Evolutionary conservation across 1,284 basidiomycete genomes (phyloP), one percentile per base, ranked within the genome.

Genomic region (Ustanciosporium gigantosporum): DNA sequence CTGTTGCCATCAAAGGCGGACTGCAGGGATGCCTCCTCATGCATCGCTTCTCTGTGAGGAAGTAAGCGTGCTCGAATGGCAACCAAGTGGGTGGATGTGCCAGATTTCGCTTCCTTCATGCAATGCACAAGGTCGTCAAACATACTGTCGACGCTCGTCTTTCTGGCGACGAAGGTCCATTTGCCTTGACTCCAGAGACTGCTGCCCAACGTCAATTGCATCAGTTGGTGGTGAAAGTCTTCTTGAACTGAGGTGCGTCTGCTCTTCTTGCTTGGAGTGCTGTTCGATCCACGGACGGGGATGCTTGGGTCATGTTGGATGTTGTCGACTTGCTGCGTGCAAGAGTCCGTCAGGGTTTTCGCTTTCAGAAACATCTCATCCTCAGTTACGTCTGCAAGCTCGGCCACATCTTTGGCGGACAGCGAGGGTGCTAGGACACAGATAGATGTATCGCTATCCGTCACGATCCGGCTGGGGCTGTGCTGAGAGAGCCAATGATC

Each of bases 261-360:
- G 25, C 38, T 42, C 47, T n/a, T 49, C 42, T 36, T 60, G 52
- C 20, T 60, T 58, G 48, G n/a, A n/a, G n/a, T n/a, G n/a, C n/a
- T n/a, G n/a, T n/a, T n/a, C n/a, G n/a, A n/a, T n/a, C n/a, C n/a
- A n/a, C n/a, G n/a, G n/a, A n/a, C n/a, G n/a, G n/a, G n/a, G n/a
- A n/a, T n/a, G n/a, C n/a, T n/a, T n/a, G n/a, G n/a, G n/a, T n/a
- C n/a, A n/a, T n/a, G n/a, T n/a, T n/a, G n/a, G n/a, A n/a, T n/a
- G n/a, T n/a, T n/a, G n/a, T n/a, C n/a, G n/a, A n/a, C n/a, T n/a
- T n/a, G n/a, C n/a, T n/a, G n/a, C n/a, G n/a, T n/a, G n/a, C n/a
- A n/a, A n/a, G n/a, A n/a, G n/a, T n/a, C n/a, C n/a, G n/a, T n/a
- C n/a, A n/a, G n/a, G n/a, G n/a, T n/a, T n/a, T n/a, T n/a, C n/a